A percentile compares a stretch with the other conserved stretches of the same genome.
Conservation (phyloP, 169 alveolate species). For the Cryptosporidium baileyi region DNA sequence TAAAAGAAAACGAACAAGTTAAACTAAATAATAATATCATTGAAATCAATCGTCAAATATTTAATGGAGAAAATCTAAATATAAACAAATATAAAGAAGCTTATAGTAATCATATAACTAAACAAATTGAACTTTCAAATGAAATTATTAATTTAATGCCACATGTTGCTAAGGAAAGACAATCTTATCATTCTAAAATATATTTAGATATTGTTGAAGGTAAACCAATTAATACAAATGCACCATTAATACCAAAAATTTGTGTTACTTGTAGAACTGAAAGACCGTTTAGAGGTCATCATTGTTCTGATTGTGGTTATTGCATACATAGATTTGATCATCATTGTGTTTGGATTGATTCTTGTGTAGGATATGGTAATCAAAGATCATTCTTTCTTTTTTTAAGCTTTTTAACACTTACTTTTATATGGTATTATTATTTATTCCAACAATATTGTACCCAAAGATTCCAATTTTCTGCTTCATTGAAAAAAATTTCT, state of each 20-base stretch:
- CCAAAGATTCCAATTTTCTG: slow-evolving; percentile 27
- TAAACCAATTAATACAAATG: slow-evolving; percentile 11
- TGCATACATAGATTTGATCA: slow-evolving; percentile 85
- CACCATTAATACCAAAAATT: slow-evolving; percentile 72
- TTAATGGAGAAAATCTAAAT: slow-evolving; percentile 35
- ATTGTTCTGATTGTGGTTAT: slow-evolving; percentile 82
- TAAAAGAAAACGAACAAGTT: slow-evolving; percentile 56
- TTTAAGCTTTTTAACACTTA: slow-evolving; percentile 70
- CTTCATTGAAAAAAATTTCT: slow-evolving; percentile 37
- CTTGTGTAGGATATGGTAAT: slow-evolving; percentile 84
- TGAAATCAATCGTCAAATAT: slow-evolving; percentile 31
- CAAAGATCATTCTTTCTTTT: slow-evolving; percentile 78
- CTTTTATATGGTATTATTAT: slow-evolving; percentile 77
- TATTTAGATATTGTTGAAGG: slow-evolving; percentile 64
- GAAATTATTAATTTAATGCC: slow-evolving; percentile 50
- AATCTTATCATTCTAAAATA: slow-evolving; percentile 14
- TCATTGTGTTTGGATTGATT: slow-evolving; percentile 89
- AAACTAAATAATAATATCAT: slow-evolving; percentile 29
- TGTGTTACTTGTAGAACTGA: slow-evolving; percentile 87
- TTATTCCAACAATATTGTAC: slow-evolving; percentile 44
- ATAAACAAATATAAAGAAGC: slow-evolving; percentile 23
- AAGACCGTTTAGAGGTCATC: slow-evolving; percentile 81
- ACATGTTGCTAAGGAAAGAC: slow-evolving; percentile 59
- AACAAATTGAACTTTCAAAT: slow-evolving; percentile 44
- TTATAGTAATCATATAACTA: slow-evolving; percentile 21